phyloP scores from a whole-genome alignment of 139 green algal species.

The Tetraselmis chui region DNA sequence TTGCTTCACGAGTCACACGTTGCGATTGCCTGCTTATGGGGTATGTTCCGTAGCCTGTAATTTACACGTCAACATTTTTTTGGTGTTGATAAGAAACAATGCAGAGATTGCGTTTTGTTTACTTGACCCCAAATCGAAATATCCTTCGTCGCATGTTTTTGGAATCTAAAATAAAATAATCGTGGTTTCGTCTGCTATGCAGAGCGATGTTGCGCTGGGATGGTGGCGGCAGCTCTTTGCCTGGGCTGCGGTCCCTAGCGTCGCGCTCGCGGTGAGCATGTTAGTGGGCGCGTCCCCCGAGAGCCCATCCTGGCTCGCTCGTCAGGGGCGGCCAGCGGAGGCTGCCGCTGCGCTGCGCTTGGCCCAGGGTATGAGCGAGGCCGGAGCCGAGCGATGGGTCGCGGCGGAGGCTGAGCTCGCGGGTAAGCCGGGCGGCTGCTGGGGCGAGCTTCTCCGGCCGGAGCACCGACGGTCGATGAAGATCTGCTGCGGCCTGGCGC shows the following conservation, averaged over 20 bases:
- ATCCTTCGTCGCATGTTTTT: too few relatives aligned
- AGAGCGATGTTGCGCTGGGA: neutral
- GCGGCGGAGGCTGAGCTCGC: neutral
- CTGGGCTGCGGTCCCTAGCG: neutral
- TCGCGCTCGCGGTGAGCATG: neutral
- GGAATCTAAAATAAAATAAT: too few relatives aligned
- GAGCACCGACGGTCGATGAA: neutral
- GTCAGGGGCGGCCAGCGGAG: neutral
- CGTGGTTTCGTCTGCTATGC: too few relatives aligned
- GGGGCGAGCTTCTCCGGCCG: neutral
- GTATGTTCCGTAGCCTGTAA: too few relatives aligned
- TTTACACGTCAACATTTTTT: too few relatives aligned
- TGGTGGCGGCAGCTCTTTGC: neutral
- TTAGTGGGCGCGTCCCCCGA: neutral
- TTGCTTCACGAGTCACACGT: too few relatives aligned
- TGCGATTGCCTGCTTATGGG: too few relatives aligned
- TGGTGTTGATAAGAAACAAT: too few relatives aligned
- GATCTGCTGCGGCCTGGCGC: neutral
- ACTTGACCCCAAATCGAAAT: too few relatives aligned
- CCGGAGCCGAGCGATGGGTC: neutral
- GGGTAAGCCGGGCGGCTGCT: neutral
- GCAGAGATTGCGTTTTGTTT: too few relatives aligned
- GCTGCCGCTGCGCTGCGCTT: neutral
- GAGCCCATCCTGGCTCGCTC: neutral
- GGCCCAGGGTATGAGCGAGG: neutral